Conservation (phyloP, 2,329 filamentous ascomycete species). For the Aureobasidium sp. region DNA sequence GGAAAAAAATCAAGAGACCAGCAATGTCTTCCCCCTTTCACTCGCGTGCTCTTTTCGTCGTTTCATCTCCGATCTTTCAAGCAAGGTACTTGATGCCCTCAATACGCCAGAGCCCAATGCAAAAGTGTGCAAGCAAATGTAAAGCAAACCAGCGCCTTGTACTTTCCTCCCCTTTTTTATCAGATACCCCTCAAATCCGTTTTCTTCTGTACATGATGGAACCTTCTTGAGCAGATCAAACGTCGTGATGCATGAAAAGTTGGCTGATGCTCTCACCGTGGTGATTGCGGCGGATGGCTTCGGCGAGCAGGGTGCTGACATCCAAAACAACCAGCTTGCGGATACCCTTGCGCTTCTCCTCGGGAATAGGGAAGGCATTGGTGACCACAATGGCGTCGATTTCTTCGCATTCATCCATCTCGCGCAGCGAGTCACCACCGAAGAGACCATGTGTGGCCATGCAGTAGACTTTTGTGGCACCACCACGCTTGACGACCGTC, state of each 20-base stretch:
- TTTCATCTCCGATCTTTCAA: neutral
- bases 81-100: neutral
- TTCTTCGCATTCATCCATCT: constrained; percentile 85
- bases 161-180: neutral
- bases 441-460: constrained; percentile 97
- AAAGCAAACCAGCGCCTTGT: no score
- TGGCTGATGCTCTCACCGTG: constrained; percentile 75
- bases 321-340: constrained; percentile 87
- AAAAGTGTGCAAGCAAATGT: neutral
- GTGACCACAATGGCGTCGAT: constrained; percentile 93
- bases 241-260: constrained; percentile 40
- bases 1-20: neutral
- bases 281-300: constrained; percentile 92
- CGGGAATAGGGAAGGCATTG: constrained; percentile 89
- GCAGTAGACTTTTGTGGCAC: constrained; percentile 90
- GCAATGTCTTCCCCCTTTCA: neutral
- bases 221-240: neutral
- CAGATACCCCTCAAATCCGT: neutral
- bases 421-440: constrained; percentile 78
- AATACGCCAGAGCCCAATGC: constrained; percentile 9
- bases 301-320: constrained; percentile 77
- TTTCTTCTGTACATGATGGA: no score
- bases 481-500: constrained; percentile 87
- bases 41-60: neutral
- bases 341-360: constrained; percentile 60